These are phyloP conservation scores for Umbelopsis vinacea DNA, from an alignment of 192 early-diverging fungal genomes.

Conservation along the genomic window DNA sequence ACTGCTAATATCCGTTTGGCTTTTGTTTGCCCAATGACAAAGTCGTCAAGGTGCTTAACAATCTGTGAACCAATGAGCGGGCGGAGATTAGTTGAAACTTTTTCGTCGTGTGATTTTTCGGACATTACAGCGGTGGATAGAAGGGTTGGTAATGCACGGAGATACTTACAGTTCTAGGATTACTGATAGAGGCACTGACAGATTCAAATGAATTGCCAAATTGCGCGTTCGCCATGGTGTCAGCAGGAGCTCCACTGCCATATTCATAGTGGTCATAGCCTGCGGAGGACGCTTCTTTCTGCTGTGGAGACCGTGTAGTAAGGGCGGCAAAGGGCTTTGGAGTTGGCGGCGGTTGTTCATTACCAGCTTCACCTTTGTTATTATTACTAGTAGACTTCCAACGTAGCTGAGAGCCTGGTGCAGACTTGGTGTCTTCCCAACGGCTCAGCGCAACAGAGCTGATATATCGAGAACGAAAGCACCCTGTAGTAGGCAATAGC, in stretches of 20 bases:
- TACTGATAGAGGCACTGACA: background rate
- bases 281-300: background rate
- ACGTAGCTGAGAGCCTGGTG: background rate
- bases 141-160: background rate
- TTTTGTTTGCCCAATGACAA: constrained; percentile 85
- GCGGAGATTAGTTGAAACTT: constrained; percentile 6
- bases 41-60: constrained; percentile 80
- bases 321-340: constrained; percentile 3
- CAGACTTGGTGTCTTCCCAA: background rate
- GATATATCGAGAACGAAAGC: background rate
- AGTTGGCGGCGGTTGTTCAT: background rate
- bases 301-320: background rate
- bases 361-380: constrained; percentile 7
- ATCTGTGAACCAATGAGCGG: constrained; percentile 52
- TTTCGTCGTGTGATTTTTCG: constrained; percentile 17
- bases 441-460: background rate
- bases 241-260: background rate
- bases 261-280: constrained; percentile 15
- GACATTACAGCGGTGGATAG: background rate
- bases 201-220: background rate
- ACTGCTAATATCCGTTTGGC: constrained; percentile 85
- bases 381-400: constrained; percentile 13
- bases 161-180: constrained; percentile 8
- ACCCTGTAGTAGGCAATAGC: background rate
- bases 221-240: background rate